Percentiles rank a stretch among this genome's conserved stretches.
phyloP scores from a whole-genome alignment of 2,329 filamentous ascomycete genomes.

The Celoporthe dispersa region DNA sequence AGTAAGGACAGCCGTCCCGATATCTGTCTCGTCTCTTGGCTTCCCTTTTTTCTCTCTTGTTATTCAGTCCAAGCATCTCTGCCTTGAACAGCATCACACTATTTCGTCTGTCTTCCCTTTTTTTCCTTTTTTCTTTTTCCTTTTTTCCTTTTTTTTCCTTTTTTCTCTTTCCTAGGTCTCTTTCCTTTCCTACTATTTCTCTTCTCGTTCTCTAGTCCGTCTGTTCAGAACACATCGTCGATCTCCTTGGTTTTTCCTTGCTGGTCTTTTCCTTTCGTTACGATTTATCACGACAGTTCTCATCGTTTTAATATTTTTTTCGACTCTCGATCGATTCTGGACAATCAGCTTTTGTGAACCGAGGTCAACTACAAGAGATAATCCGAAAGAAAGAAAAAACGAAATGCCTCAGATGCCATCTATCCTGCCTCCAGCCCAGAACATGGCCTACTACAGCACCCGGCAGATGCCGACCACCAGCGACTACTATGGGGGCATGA shows the following conservation, averaged over 20 bases:
- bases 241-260: slow-evolving; percentile 24
- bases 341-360: neutral
- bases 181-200: slow-evolving; percentile 28
- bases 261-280: slow-evolving; percentile 27
- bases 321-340: slow-evolving; percentile 12
- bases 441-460: slow-evolving; percentile 42
- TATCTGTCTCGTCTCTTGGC: slow-evolving; percentile 32
- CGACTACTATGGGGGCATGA: slow-evolving; percentile 40
- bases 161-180: slow-evolving; percentile 30
- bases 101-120: slow-evolving; percentile 39
- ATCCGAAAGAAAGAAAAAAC: neutral
- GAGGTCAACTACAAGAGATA: slow-evolving; percentile 26
- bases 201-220: slow-evolving; percentile 18
- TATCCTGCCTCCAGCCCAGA: slow-evolving; percentile 29
- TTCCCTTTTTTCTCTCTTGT: slow-evolving; percentile 42
- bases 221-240: slow-evolving; percentile 15
- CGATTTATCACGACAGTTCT: slow-evolving; percentile 18
- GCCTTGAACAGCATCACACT: slow-evolving; percentile 51
- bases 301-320: slow-evolving; percentile 14
- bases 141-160: slow-evolving; percentile 31
- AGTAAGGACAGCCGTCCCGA: slow-evolving; percentile 24
- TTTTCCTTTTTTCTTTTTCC: slow-evolving; percentile 30
- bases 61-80: slow-evolving; percentile 40
- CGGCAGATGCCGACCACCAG: slow-evolving; percentile 31
- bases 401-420: slow-evolving; percentile 32